A percentile compares a stretch with the other conserved stretches of the same genome.
Conservation (phyloP, 208 protist species). For the Crithidia thermophila region DNA sequence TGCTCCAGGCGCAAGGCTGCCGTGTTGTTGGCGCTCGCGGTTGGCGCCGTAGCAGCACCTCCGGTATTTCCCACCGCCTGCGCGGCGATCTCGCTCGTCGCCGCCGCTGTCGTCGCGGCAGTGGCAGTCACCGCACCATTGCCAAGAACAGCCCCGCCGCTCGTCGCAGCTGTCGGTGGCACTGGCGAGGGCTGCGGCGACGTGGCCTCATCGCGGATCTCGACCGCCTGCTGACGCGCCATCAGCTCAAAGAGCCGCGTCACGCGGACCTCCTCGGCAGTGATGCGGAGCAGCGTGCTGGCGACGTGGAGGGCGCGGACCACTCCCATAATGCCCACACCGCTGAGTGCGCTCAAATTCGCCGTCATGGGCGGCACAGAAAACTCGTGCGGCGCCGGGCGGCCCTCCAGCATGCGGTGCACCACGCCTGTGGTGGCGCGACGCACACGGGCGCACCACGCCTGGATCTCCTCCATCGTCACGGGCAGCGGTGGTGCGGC, state of each 20-base stretch:
- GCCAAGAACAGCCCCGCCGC: no score
- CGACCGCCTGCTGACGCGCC: conserved; percentile 26
- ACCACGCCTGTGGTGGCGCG: conserved; percentile 58
- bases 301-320: conserved; percentile 62
- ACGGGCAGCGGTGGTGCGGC: conserved; percentile 19
- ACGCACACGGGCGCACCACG: conserved; percentile 37
- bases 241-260: conserved; percentile 21
- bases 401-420: conserved; percentile 42
- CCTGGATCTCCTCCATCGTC: conserved; percentile 43
- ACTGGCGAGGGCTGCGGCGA: neutral
- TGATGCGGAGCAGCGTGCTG: conserved; percentile 54
- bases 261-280: conserved; percentile 49
- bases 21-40: neutral
- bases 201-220: conserved; percentile 6
- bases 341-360: conserved; percentile 50
- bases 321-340: conserved; percentile 49
- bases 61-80: neutral
- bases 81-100: neutral
- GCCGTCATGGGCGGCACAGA: conserved; percentile 53
- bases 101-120: neutral
- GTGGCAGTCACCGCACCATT: no score
- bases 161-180: no score
- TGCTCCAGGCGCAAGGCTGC: conserved; percentile 24
- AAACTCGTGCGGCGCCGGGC: conserved; percentile 38
- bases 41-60: neutral